Conservation (phyloP, 441 rosid genomes). For the Pelargonium citronellum region DNA sequence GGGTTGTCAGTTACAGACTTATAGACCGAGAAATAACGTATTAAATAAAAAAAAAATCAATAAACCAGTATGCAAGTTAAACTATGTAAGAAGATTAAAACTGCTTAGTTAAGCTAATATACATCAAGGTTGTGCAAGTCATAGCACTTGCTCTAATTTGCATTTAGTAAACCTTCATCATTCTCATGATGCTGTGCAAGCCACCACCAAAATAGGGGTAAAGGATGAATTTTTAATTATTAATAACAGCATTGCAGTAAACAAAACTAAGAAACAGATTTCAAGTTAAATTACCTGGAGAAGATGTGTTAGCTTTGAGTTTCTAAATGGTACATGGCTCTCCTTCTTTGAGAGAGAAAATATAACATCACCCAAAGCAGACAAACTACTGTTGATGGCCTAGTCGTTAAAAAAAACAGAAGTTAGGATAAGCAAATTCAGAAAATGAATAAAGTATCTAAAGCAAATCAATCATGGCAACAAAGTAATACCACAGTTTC, state of each 20-base stretch:
- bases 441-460: background rate
- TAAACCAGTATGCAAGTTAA: too few relatives aligned
- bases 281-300: conserved; percentile 60
- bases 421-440: background rate
- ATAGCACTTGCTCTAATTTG: background rate
- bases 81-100: too few relatives aligned
- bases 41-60: too few relatives aligned
- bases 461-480: background rate
- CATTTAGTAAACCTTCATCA: background rate
- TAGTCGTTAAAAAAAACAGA: conserved; percentile 21
- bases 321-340: conserved; percentile 91
- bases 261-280: background rate
- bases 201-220: background rate
- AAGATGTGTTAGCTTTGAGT: conserved; percentile 88
- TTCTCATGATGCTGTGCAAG: background rate
- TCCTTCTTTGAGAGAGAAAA: conserved; percentile 92
- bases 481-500: conserved; percentile 70
- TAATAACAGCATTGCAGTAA: background rate
- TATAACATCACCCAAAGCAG: conserved; percentile 80
- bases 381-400: conserved; percentile 93
- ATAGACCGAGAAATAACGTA: too few relatives aligned
- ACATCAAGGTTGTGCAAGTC: too few relatives aligned
- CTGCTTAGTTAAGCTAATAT: too few relatives aligned
- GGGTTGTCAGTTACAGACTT: background rate
- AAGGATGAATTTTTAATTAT: background rate